These are phyloP conservation scores for Daedaleopsis sinensis DNA, from an alignment of 768 basidiomycete genomes.

Conservation along the genomic window DNA sequence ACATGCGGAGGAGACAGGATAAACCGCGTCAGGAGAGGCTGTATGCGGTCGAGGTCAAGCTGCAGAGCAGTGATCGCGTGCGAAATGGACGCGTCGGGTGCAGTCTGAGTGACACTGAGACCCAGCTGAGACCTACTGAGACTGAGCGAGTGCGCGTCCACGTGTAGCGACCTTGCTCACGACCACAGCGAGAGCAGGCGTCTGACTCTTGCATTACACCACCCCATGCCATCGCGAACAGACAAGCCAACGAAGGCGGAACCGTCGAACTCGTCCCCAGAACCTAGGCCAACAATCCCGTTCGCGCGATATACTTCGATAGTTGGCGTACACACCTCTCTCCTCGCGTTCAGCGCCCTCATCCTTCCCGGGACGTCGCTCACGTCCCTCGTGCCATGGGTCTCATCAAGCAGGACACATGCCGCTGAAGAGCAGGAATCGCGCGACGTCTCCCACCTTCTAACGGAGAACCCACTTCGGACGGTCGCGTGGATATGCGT, in stretches of 20 bases:
- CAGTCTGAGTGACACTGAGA: too few species aligned
- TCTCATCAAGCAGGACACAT: not conserved
- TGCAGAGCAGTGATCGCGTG: too few species aligned
- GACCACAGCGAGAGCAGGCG: too few species aligned
- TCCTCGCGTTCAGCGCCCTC: conserved; percentile 66
- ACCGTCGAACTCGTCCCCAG: not conserved
- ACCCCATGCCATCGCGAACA: conserved; percentile 16
- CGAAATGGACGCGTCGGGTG: too few species aligned
- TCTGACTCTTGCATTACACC: too few species aligned
- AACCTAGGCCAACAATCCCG: conserved; percentile 40
- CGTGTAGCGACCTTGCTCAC: too few species aligned
- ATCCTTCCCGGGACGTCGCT: conserved; percentile 68
- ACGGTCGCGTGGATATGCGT: conserved; percentile 42
- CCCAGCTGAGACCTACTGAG: too few species aligned
- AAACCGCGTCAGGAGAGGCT: too few species aligned
- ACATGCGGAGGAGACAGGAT: too few species aligned
- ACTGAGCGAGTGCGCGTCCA: too few species aligned
- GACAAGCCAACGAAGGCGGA: not conserved
- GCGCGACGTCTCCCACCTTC: conserved; percentile 40
- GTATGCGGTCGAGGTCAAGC: too few species aligned
- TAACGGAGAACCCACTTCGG: conserved; percentile 42
- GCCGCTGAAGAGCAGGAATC: conserved; percentile 32
- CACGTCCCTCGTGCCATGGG: conserved; percentile 35
- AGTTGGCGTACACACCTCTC: conserved; percentile 67
- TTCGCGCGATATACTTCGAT: conserved; percentile 64